A percentile compares a stretch with the other conserved stretches of the same genome.
Conservation (phyloP, 306 rosid genomes). For the Fragaria vesca region DNA sequence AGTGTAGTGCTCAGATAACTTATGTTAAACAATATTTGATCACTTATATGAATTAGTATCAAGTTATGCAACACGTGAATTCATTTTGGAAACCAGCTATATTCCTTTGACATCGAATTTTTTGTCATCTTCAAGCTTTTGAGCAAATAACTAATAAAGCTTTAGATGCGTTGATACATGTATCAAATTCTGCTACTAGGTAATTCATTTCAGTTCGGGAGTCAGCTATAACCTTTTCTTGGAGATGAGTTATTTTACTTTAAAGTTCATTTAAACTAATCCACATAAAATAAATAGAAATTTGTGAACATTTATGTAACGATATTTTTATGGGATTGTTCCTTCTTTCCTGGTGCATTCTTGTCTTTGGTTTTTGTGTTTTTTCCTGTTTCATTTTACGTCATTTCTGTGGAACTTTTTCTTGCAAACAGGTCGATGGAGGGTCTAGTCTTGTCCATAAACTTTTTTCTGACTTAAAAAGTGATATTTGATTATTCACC, state of each 20-base stretch:
- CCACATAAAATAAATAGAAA: no score
- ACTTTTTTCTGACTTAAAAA: background rate
- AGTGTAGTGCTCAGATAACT: background rate
- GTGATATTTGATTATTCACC: background rate
- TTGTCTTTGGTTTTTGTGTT: background rate
- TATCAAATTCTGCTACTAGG: background rate
- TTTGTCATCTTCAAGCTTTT: background rate
- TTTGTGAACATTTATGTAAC: background rate
- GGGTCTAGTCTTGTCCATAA: background rate
- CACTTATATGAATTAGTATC: background rate
- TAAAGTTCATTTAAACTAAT: background rate
- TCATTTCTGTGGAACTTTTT: background rate
- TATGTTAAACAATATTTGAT: background rate
- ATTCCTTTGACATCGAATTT: background rate
- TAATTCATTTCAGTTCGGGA: background rate
- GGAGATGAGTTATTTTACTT: background rate
- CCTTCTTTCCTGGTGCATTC: background rate
- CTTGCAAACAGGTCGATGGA: background rate
- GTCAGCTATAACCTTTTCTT: background rate
- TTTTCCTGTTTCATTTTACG: background rate
- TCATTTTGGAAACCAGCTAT: no score
- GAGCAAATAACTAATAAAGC: background rate
- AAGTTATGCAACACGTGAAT: background rate
- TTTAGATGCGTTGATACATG: background rate
- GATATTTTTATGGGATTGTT: background rate